Conservation (phyloP, 1,284 basidiomycete species). For the Malassezia sympodialis region DNA sequence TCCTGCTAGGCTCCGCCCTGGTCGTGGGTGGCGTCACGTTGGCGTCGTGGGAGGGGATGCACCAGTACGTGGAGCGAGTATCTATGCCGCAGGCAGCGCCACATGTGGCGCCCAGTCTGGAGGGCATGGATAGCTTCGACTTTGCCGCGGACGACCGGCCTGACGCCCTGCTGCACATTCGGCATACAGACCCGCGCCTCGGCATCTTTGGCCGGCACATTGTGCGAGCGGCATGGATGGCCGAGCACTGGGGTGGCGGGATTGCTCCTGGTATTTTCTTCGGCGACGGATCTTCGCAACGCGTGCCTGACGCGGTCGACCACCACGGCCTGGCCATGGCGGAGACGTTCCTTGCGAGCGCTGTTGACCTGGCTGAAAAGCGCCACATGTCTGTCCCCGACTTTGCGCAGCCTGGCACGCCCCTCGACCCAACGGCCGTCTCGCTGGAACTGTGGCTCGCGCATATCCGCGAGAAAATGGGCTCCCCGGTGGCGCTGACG, state of each 20-base stretch:
- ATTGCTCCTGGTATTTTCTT: slow-evolving; percentile 33
- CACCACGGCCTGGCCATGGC: slow-evolving; percentile 26
- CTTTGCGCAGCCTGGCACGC: slow-evolving; percentile 15
- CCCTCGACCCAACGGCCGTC: slow-evolving; percentile 19
- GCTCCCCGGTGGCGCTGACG: slow-evolving; percentile 2
- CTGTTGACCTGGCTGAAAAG: slow-evolving; percentile 24
- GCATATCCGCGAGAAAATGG: slow-evolving; percentile 19
- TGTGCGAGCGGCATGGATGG: slow-evolving; percentile 41
- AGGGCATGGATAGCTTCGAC: background rate
- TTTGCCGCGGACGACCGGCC: background rate
- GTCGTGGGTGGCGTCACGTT: slow-evolving; percentile 23
- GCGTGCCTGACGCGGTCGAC: slow-evolving; percentile 4
- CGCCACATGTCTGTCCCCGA: slow-evolving; percentile 33
- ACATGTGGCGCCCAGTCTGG: background rate
- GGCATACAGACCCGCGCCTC: slow-evolving; percentile 28
- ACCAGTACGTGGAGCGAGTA: slow-evolving; percentile 41
- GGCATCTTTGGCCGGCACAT: slow-evolving; percentile 39
- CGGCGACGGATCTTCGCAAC: slow-evolving; percentile 4
- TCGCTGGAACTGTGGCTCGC: slow-evolving; percentile 20
- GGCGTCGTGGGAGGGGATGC: slow-evolving; percentile 33
- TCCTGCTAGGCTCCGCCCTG: slow-evolving; percentile 30
- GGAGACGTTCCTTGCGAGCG: slow-evolving; percentile 27
- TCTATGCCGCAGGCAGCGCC: slow-evolving; percentile 19
- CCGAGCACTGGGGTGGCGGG: slow-evolving; percentile 38
- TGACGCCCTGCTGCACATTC: background rate